Conservation (phyloP, 2,329 filamentous ascomycete species). For the Fusarium hainanense region DNA sequence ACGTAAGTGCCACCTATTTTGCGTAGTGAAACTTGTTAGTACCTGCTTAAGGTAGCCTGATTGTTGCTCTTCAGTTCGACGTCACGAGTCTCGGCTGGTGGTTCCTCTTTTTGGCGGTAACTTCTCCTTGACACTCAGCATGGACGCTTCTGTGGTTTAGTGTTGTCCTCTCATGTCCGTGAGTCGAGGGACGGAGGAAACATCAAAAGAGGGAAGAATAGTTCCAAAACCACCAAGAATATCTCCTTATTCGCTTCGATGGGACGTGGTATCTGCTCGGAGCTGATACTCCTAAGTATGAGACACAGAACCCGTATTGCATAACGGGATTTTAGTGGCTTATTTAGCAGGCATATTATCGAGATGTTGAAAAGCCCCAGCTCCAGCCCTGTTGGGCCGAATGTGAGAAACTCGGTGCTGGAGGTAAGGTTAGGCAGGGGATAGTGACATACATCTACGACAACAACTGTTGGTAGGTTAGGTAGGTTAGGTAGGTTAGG, state of each 20-base stretch:
- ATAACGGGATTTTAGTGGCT: slow-evolving; percentile 23
- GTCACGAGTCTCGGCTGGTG: slow-evolving; percentile 20
- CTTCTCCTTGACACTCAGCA: background rate
- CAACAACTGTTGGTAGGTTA: background rate
- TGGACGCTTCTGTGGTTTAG: background rate
- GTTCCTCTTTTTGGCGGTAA: slow-evolving; percentile 16
- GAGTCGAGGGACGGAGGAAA: background rate
- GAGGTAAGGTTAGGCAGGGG: background rate
- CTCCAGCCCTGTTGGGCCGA: slow-evolving; percentile 12
- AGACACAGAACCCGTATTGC: slow-evolving; percentile 23
- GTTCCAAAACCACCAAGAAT: background rate
- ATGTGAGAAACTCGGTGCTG: background rate
- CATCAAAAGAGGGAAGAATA: background rate
- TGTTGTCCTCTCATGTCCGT: background rate
- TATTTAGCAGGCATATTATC: slow-evolving; percentile 18
- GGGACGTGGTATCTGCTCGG: slow-evolving; percentile 4
- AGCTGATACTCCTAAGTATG: slow-evolving; percentile 15
- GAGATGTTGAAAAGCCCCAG: slow-evolving; percentile 13
- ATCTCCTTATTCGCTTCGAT: background rate
- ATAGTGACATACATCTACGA: background rate
- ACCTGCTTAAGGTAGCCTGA: background rate
- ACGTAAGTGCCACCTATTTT: background rate
- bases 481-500: no score
- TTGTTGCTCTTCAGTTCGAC: slow-evolving; percentile 20
- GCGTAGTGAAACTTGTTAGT: background rate